Percentiles rank a stretch among this genome's conserved stretches.
Conservation (phyloP, 169 alveolate species). For the Cryptosporidium meleagridis region DNA sequence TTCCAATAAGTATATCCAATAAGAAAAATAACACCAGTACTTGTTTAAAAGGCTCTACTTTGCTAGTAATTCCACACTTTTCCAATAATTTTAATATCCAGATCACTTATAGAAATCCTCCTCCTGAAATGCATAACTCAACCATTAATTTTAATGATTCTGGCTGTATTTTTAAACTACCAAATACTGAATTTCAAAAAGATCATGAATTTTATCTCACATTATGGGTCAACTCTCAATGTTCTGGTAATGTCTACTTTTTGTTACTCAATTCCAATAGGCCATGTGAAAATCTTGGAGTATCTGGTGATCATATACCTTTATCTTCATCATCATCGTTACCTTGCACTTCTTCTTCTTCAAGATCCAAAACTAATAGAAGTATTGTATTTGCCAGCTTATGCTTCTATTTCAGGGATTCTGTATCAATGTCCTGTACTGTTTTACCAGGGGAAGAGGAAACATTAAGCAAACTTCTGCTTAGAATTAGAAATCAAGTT, state of each 20-base stretch:
- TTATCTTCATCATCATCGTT: not conserved
- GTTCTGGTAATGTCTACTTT: conserved; percentile 38
- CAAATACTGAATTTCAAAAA: not conserved
- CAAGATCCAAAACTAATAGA: conserved; percentile 9
- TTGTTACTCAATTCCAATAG: conserved; percentile 12
- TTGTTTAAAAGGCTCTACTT: not conserved
- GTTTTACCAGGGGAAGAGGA: conserved; percentile 41
- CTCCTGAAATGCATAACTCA: not conserved
- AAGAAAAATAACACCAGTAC: not conserved
- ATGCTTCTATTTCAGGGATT: not conserved
- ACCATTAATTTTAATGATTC: not conserved
- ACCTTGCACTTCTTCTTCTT: not conserved
- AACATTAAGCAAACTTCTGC: not conserved
- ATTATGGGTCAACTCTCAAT: conserved; percentile 66
- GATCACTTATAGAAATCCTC: not conserved
- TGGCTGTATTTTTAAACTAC: not conserved
- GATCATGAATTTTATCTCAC: conserved; percentile 13
- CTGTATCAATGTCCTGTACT: conserved; percentile 25
- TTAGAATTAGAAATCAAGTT: conserved; percentile 14
- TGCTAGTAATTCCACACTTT: conserved; percentile 33
- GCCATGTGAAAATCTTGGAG: not conserved
- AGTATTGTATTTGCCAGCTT: conserved; percentile 26
- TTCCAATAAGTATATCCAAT: conserved; percentile 21
- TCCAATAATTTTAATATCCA: not conserved
- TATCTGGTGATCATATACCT: not conserved